phyloP scores from a whole-genome alignment of 2,329 filamentous ascomycete genomes.

The Dactylellina drechsleri region DNA sequence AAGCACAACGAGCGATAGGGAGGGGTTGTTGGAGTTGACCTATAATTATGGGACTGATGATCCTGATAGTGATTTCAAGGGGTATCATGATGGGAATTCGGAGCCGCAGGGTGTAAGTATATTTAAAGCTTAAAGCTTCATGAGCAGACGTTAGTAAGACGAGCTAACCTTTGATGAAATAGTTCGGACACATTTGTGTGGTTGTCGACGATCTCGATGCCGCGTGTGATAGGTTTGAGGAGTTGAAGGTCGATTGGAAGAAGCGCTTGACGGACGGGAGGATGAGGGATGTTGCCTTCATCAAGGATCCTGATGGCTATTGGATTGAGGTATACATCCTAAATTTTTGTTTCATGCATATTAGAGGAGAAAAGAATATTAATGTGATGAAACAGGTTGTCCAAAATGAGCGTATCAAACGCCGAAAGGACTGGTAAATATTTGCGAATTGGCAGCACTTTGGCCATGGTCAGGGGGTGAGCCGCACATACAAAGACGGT shows the following conservation, averaged over 20 bases:
- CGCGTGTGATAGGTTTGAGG: constrained; percentile 86
- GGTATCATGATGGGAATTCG: constrained; percentile 90
- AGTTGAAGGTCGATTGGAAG: constrained; percentile 86
- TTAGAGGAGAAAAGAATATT: constrained; percentile 17
- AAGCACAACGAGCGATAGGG: constrained; percentile 73
- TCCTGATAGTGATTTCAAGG: constrained; percentile 75
- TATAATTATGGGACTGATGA: constrained; percentile 81
- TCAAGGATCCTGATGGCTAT: constrained; percentile 87
- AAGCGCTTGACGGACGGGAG: constrained; percentile 90
- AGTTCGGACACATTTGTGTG: constrained; percentile 63
- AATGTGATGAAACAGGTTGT: constrained; percentile 67
- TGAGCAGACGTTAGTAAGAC: not conserved
- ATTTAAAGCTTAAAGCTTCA: constrained; percentile 61
- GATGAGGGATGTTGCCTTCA: constrained; percentile 90
- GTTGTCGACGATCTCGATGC: constrained; percentile 88
- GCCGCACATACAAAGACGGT: not conserved
- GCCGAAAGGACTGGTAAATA: constrained; percentile 56
- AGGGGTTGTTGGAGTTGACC: constrained; percentile 78
- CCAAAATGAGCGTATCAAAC: constrained; percentile 77
- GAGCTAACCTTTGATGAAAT: not conserved
- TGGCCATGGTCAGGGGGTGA: not conserved
- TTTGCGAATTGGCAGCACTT: not conserved
- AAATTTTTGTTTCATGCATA: not conserved
- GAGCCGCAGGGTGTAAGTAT: constrained; percentile 88
- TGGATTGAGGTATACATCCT: constrained; percentile 72